A percentile compares a stretch with the other conserved stretches of the same genome.
phyloP scores from a whole-genome alignment of 1,284 basidiomycete species.

The Trichosporon asahii region DNA sequence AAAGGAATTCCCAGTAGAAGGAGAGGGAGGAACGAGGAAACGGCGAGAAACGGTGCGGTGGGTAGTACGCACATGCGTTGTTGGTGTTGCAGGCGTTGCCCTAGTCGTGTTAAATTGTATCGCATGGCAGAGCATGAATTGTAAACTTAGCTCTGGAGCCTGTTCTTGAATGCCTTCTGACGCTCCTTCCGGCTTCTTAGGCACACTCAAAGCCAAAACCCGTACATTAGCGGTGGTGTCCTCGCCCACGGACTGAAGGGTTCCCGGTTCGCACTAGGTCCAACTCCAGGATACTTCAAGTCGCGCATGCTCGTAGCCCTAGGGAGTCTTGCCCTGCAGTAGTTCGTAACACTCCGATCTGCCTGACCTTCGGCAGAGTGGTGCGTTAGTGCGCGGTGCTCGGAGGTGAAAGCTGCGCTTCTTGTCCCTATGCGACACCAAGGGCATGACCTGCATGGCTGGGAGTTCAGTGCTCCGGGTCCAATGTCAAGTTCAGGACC shows the following conservation, averaged over 20 bases:
- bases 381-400: neutral
- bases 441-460: too few relatives aligned
- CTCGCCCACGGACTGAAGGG: too few relatives aligned
- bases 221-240: too few relatives aligned
- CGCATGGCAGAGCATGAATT: conserved; percentile 10
- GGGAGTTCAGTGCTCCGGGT: neutral
- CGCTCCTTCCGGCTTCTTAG: conserved; percentile 7
- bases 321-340: neutral
- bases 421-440: neutral
- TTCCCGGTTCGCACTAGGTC: neutral
- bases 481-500: neutral
- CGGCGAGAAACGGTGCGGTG: neutral
- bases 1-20: neutral
- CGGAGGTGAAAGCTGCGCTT: neutral
- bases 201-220: neutral
- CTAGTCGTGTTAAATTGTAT: conserved; percentile 1
- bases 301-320: neutral
- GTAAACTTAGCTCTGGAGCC: conserved; percentile 9
- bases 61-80: neutral
- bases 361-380: neutral
- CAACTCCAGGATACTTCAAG: neutral
- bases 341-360: neutral
- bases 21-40: neutral
- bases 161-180: conserved; percentile 7
- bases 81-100: neutral